Evolutionary conservation across 2,329 filamentous ascomycete genomes (phyloP), one percentile per base, ranked within the genome.

Genomic region (Penicillium sp.): DNA sequence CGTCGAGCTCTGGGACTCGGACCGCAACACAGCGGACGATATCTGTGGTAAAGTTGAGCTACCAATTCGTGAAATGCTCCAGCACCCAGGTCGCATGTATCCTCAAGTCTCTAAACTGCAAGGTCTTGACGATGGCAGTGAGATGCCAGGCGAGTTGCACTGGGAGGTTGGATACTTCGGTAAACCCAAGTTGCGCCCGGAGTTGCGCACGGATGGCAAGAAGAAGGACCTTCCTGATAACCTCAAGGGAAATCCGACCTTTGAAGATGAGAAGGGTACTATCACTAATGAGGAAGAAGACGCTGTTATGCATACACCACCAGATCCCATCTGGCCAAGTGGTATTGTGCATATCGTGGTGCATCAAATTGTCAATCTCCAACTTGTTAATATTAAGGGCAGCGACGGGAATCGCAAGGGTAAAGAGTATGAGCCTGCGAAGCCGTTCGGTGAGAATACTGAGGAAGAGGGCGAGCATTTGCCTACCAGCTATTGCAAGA

Each of bases 151-250:
- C 30, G 89, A 97, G 72, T 84, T 99, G 42, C 89, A 96, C 73
- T 98, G 94, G 94, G 94, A 97, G 75, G 92, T 98, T 51, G 95
- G 94, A 6, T 98, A 90, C 79, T 98, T 97, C 70, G 89, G 89
- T 68, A 97, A 97, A 80, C 92, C 93, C 0, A 87, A 93, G 67
- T 93, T 97, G 79, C 86, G 94, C 57, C 87, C 89, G 64, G 92
- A 92, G 13, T 83, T 98, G 49, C 86, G 92, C 43, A 97, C 93
- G 0, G 91, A 96, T 72, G 94, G 94, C 46, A 92, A 92, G 78
- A 90, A 97, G 73, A 84, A 87, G 60, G 88, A 85, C 61, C 82
- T 97, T 3, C 92, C 92, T 2, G 84, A 88, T 59, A 85, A 87
- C 58, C 84, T 97, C 35, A 87, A 87, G 60, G 85, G 94, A 67